These are phyloP conservation scores for Pseudofabraea citricarpa DNA, from an alignment of 2,329 filamentous ascomycete species.

Conservation along the genomic window DNA sequence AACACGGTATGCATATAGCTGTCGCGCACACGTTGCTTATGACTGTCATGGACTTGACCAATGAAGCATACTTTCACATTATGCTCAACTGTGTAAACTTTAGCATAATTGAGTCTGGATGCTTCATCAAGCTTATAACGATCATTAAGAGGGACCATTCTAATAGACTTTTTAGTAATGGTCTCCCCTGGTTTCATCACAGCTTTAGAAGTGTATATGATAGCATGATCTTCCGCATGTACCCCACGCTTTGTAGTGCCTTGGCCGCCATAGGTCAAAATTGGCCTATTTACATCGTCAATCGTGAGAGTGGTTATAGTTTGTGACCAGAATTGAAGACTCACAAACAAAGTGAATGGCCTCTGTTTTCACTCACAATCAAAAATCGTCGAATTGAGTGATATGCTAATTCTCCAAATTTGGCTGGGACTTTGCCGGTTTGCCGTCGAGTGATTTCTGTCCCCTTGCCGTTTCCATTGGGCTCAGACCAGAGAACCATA, in stretches of 20 bases:
- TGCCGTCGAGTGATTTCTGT: slow-evolving; percentile 4
- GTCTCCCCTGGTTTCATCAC: slow-evolving; percentile 5
- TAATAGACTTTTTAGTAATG: slow-evolving; percentile 2
- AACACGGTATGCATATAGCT: too few relatives aligned
- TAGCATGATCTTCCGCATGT: slow-evolving; percentile 10
- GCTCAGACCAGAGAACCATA: slow-evolving; percentile 9
- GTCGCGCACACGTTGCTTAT: too few relatives aligned
- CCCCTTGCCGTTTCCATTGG: not conserved
- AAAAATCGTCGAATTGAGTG: slow-evolving; percentile 10
- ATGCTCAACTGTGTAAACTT: slow-evolving; percentile 20
- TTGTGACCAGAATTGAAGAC: not conserved
- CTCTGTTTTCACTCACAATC: not conserved
- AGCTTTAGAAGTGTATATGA: slow-evolving; percentile 8
- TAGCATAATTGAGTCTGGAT: slow-evolving; percentile 19
- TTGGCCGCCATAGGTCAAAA: slow-evolving; percentile 13
- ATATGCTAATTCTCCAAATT: slow-evolving; percentile 8
- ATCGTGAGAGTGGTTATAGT: not conserved
- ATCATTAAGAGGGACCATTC: not conserved
- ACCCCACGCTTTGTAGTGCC: slow-evolving; percentile 13
- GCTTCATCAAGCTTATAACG: slow-evolving; percentile 1
- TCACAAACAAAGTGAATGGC: slow-evolving; percentile 15
- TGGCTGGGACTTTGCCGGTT: not conserved
- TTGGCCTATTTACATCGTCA: slow-evolving; percentile 17
- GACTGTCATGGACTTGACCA: too few relatives aligned
- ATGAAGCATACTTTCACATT: slow-evolving; percentile 19